phyloP scores from a whole-genome alignment of 345 rosid species.

The Murraya koenigii region DNA sequence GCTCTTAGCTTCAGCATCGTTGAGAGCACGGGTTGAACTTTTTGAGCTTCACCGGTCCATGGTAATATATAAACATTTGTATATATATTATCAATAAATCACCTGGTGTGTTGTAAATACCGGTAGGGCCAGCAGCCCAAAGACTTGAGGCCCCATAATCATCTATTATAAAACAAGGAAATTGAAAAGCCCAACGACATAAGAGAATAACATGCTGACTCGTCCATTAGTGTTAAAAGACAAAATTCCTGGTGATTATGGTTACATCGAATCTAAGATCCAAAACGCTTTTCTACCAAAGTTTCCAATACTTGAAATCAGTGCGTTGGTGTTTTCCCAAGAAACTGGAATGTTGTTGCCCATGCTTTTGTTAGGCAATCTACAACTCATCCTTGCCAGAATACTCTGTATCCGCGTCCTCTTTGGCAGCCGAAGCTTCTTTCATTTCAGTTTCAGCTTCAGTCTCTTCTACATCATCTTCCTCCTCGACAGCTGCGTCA shows the following conservation, averaged over 20 bases:
- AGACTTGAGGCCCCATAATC: neutral
- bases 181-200: neutral
- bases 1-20: too few relatives aligned
- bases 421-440: conserved; percentile 28
- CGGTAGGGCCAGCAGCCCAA: neutral
- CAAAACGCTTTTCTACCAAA: conserved; percentile 8
- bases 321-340: conserved; percentile 3
- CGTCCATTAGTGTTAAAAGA: conserved; percentile 7
- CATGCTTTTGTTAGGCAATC: conserved; percentile 12
- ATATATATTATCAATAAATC: too few relatives aligned
- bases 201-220: neutral
- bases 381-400: conserved; percentile 55
- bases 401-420: conserved; percentile 31
- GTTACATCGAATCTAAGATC: conserved; percentile 20
- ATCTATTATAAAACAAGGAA: neutral
- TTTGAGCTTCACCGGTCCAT: too few relatives aligned
- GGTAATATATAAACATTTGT: too few relatives aligned
- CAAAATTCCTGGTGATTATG: conserved; percentile 22
- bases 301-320: conserved; percentile 6
- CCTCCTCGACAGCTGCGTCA: conserved; percentile 79
- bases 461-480: conserved; percentile 60
- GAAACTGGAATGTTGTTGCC: neutral
- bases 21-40: too few relatives aligned
- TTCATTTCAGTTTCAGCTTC: conserved; percentile 40
- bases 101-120: too few relatives aligned